Conservation (phyloP, 164 flowering plant genomes). For the Magnolia kwangsiensis region DNA sequence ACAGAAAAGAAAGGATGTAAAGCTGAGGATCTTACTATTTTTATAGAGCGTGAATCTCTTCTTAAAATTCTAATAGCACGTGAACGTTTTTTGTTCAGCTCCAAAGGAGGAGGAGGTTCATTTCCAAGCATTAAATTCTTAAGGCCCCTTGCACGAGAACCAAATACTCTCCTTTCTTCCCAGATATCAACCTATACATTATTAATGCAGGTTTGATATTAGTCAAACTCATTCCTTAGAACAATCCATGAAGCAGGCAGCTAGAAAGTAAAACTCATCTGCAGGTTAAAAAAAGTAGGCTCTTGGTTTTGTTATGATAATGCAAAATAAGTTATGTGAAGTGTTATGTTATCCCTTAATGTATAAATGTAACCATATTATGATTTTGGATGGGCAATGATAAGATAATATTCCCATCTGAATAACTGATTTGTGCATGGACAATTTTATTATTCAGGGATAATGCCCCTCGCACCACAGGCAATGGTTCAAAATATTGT, state of each 20-base stretch:
- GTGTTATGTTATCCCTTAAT: background rate
- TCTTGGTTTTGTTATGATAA: background rate
- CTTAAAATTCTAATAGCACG: constrained; percentile 68
- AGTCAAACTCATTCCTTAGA: background rate
- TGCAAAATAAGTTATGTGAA: background rate
- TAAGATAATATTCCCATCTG: too few relatives aligned
- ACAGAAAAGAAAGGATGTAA: background rate
- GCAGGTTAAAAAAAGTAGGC: background rate
- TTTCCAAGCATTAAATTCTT: constrained; percentile 77
- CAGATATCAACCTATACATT: constrained; percentile 68
- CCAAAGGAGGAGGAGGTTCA: constrained; percentile 70
- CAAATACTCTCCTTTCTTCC: constrained; percentile 96
- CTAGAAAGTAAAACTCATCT: background rate
- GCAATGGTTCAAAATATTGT: too few relatives aligned
- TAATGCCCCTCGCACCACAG: too few relatives aligned
- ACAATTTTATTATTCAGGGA: too few relatives aligned
- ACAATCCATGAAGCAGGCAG: background rate
- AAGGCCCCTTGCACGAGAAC: constrained; percentile 64
- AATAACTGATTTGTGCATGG: too few relatives aligned
- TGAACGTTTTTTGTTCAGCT: constrained; percentile 68
- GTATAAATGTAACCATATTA: background rate
- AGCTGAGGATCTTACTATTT: constrained; percentile 52
- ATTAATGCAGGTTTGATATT: background rate
- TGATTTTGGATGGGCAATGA: background rate
- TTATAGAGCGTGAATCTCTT: constrained; percentile 82